phyloP scores from a whole-genome alignment of 176 grass and related monocot species.

The Avena atlantica region DNA sequence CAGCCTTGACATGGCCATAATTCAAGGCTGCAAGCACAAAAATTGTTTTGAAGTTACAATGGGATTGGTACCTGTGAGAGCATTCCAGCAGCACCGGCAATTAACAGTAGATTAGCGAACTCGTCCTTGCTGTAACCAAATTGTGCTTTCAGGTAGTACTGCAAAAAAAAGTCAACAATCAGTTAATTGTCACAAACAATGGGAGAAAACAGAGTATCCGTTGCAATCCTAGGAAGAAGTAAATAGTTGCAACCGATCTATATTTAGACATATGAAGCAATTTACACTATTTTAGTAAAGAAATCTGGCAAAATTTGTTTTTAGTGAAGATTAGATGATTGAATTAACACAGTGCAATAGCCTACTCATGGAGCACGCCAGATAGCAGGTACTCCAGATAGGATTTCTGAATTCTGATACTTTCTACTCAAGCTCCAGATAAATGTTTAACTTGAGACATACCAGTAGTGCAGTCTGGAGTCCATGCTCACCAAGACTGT shows the following conservation, averaged over 20 bases:
- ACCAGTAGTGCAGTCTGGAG: constrained; percentile 82
- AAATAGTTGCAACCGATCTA: not conserved
- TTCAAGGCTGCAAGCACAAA: not conserved
- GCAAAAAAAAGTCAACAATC: constrained; percentile 28
- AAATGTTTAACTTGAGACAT: not conserved
- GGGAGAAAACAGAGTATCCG: not conserved
- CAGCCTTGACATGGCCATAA: not conserved
- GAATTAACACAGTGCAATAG: not conserved
- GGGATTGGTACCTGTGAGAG: constrained; percentile 69
- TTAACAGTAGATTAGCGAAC: constrained; percentile 85
- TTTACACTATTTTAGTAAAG: not conserved
- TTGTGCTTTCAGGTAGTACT: constrained; percentile 90
- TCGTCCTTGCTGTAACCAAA: constrained; percentile 94
- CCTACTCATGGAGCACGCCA: not conserved
- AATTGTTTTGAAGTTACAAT: not conserved
- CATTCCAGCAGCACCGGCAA: constrained; percentile 64
- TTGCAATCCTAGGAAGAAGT: not conserved
- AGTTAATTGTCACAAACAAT: not conserved
- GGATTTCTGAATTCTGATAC: not conserved
- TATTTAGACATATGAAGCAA: not conserved
- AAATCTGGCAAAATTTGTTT: not conserved
- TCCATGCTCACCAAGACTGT: constrained; percentile 82
- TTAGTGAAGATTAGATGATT: not conserved
- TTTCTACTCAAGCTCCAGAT: not conserved
- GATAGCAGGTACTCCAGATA: not conserved